Evolutionary conservation across 805 yeast species (phyloP).

Genomic region (Candida glaebosa): DNA sequence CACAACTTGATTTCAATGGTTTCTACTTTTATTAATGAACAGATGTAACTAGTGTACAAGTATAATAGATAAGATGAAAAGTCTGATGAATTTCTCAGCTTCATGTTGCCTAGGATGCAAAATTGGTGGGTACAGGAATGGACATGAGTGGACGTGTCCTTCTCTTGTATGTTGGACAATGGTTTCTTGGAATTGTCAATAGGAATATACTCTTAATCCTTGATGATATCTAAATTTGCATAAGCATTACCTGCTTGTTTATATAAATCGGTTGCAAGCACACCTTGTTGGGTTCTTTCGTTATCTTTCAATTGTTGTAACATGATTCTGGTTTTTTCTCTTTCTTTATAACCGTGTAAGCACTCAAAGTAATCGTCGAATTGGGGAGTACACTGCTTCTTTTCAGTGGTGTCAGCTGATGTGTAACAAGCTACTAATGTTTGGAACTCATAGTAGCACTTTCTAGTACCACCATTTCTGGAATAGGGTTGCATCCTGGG

Average conservation of each 20-base stretch:
- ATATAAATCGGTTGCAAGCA: constrained; percentile 41
- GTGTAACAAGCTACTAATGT: constrained; percentile 42
- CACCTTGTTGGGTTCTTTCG: constrained; percentile 37
- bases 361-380: constrained; percentile 47
- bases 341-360: constrained; percentile 45
- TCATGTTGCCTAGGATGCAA: constrained; percentile 2
- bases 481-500: constrained; percentile 43
- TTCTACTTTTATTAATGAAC: not conserved
- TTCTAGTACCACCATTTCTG: constrained; percentile 46
- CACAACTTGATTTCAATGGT: not conserved
- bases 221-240: constrained; percentile 42
- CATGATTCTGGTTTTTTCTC: constrained; percentile 44
- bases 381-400: constrained; percentile 40
- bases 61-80: constrained; percentile 1
- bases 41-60: constrained; percentile 1
- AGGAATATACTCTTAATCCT: too few species aligned
- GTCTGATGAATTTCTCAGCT: not conserved
- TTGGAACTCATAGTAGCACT: constrained; percentile 46
- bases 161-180: too few species aligned
- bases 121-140: too few species aligned
- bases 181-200: too few species aligned
- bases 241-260: constrained; percentile 39
- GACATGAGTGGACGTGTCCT: too few species aligned
- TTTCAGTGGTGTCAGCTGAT: constrained; percentile 39
- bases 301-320: constrained; percentile 44